A percentile compares a stretch with the other conserved stretches of the same genome.
Conservation (phyloP, 2,329 filamentous ascomycete genomes). For the Apiospora pterosperma region DNA sequence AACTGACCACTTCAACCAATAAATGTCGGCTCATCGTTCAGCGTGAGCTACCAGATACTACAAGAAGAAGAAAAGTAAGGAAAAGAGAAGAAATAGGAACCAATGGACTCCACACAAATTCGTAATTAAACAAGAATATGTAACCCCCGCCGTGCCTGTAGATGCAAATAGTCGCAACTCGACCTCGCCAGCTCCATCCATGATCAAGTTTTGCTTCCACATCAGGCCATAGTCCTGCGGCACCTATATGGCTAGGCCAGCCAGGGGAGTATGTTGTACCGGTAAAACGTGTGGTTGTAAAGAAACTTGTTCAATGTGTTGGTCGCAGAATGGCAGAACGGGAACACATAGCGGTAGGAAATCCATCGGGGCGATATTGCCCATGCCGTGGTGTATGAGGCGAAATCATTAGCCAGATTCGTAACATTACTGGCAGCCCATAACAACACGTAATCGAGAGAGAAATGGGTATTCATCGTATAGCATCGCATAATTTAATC, state of each 20-base stretch:
- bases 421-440: conserved; percentile 27
- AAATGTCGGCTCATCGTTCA: conserved; percentile 13
- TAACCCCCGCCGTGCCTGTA: conserved; percentile 36
- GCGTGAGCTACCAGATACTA: conserved; percentile 14
- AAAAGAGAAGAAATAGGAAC: conserved; percentile 23
- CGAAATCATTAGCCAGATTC: conserved; percentile 30
- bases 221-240: neutral
- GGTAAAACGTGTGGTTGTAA: conserved; percentile 6
- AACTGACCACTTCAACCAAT: neutral
- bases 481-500: conserved; percentile 38
- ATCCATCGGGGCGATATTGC: conserved; percentile 18
- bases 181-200: neutral
- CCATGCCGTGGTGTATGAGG: conserved; percentile 18
- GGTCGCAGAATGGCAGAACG: neutral
- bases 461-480: conserved; percentile 17
- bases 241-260: neutral
- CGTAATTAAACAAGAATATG: conserved; percentile 52
- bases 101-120: conserved; percentile 29
- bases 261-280: neutral
- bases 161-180: conserved; percentile 19
- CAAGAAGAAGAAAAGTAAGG: conserved; percentile 21
- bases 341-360: neutral
- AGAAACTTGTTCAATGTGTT: conserved; percentile 3
- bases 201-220: neutral
- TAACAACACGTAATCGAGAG: conserved; percentile 15